These are phyloP conservation scores for Rhodotorula taiwanensis DNA, from an alignment of 768 basidiomycete genomes.

Conservation along the genomic window DNA sequence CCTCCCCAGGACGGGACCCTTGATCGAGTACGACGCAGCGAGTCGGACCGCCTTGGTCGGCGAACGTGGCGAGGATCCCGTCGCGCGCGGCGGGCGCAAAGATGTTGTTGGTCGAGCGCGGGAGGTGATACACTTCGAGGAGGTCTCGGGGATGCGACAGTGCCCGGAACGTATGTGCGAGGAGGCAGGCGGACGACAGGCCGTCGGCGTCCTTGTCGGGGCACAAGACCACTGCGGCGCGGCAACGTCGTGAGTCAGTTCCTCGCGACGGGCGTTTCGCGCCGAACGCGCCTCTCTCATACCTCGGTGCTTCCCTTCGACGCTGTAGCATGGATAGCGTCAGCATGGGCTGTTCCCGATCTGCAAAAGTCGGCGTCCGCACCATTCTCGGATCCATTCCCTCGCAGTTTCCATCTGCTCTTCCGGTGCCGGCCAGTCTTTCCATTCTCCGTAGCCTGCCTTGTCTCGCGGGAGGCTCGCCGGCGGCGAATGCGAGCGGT, in stretches of 20 bases:
- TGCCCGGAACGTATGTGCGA: slow-evolving; percentile 40
- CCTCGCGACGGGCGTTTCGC: background rate
- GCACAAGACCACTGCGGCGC: slow-evolving; percentile 43
- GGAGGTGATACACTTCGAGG: slow-evolving; percentile 48
- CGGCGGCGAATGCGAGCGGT: background rate
- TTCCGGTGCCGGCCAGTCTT: slow-evolving; percentile 46
- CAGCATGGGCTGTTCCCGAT: no score
- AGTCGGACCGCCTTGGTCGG: slow-evolving; percentile 32
- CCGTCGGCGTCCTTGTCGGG: slow-evolving; percentile 53
- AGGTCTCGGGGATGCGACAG: slow-evolving; percentile 44
- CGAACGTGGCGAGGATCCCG: slow-evolving; percentile 40
- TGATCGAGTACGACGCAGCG: slow-evolving; percentile 51
- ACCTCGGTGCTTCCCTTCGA: slow-evolving; percentile 16
- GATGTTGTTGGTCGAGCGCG: slow-evolving; percentile 48
- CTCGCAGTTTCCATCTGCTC: slow-evolving; percentile 42
- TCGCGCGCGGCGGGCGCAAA: slow-evolving; percentile 45
- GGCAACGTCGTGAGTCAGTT: background rate
- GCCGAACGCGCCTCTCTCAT: background rate
- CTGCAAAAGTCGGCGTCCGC: slow-evolving; percentile 13
- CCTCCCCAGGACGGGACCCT: slow-evolving; percentile 48
- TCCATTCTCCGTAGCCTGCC: slow-evolving; percentile 15
- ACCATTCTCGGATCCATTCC: slow-evolving; percentile 45
- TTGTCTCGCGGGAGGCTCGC: background rate
- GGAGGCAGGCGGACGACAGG: slow-evolving; percentile 44
- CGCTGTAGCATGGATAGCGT: slow-evolving; percentile 10